Conservation (phyloP, 164 flowering plant species). For the Malania oleifera region DNA sequence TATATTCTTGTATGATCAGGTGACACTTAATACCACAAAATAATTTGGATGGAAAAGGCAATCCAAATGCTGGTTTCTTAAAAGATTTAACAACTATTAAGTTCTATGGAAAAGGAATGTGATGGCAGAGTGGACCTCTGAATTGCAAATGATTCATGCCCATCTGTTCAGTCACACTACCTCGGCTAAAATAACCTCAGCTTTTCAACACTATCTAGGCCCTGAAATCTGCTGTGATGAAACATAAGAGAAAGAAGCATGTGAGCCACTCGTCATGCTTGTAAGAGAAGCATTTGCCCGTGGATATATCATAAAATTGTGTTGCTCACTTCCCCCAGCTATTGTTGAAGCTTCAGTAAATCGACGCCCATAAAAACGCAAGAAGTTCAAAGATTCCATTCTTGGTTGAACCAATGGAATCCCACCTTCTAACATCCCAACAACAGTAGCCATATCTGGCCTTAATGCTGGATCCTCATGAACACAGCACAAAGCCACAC, state of each 20-base stretch:
- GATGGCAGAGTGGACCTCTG: not conserved
- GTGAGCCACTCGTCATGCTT: conserved; percentile 25
- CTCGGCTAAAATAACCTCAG: not conserved
- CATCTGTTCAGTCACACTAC: conserved; percentile 1
- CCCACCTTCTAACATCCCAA: conserved; percentile 82
- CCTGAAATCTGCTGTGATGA: conserved; percentile 70
- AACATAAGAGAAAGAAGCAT: conserved; percentile 31
- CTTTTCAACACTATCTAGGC: conserved; percentile 40
- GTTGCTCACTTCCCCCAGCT: conserved; percentile 21
- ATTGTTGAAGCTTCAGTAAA: conserved; percentile 49
- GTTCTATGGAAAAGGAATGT: not conserved
- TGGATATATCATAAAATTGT: conserved; percentile 15
- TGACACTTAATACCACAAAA: not conserved
- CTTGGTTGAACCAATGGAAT: conserved; percentile 42
- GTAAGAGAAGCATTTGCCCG: conserved; percentile 22
- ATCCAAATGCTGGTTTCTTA: no score
- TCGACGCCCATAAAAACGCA: conserved; percentile 73
- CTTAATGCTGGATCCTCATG: conserved; percentile 80
- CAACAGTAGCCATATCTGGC: conserved; percentile 72
- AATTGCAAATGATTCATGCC: not conserved
- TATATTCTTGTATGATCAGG: no score
- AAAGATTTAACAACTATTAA: no score
- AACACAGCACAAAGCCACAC: conserved; percentile 78
- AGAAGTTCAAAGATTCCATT: conserved; percentile 52
- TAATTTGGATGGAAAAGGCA: no score